Percentiles rank a stretch among this genome's conserved stretches.
Evolutionary conservation across 192 early-diverging fungal species (phyloP).

Genomic region (Coemansia sp.): DNA sequence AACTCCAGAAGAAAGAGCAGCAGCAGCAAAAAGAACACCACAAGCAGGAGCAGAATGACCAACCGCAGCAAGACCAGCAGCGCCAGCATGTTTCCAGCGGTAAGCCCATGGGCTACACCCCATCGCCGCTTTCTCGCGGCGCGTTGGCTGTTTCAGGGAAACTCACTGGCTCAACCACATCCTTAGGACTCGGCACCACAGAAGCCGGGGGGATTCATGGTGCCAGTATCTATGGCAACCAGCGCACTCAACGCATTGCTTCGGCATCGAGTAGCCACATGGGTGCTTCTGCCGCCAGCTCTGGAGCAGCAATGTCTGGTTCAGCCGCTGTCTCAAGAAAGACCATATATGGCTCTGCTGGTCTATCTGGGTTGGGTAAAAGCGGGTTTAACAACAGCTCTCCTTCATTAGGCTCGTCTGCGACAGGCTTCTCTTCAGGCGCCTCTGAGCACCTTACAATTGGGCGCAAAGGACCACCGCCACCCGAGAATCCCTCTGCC

Average conservation of each 20-base stretch:
- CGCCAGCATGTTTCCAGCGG: neutral
- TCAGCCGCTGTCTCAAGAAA: conserved; percentile 26
- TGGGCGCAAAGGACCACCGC: conserved; percentile 47
- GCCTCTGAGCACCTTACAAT: conserved; percentile 3
- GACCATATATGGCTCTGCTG: conserved; percentile 48
- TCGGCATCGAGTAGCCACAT: conserved; percentile 42
- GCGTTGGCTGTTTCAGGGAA: neutral
- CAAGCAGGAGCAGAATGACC: neutral
- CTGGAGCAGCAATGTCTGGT: conserved; percentile 3
- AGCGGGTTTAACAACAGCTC: conserved; percentile 41
- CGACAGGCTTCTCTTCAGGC: neutral
- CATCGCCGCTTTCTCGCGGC: conserved; percentile 7
- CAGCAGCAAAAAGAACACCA: neutral
- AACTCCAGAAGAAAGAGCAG: neutral
- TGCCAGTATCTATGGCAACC: conserved; percentile 30
- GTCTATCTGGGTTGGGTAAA: conserved; percentile 30
- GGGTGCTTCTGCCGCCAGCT: conserved; percentile 17
- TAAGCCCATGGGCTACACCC: conserved; percentile 2
- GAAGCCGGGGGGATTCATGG: neutral
- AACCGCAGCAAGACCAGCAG: neutral
- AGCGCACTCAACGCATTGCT: conserved; percentile 38
- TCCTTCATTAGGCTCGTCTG: conserved; percentile 23
- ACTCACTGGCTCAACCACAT: conserved; percentile 2
- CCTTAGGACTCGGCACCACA: neutral
- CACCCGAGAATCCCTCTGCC: conserved; percentile 11